A percentile compares a stretch with the other conserved stretches of the same genome.
These are phyloP conservation scores for Verticillium dahliae DNA, from an alignment of 2,329 filamentous ascomycete genomes.

Conservation along the genomic window DNA sequence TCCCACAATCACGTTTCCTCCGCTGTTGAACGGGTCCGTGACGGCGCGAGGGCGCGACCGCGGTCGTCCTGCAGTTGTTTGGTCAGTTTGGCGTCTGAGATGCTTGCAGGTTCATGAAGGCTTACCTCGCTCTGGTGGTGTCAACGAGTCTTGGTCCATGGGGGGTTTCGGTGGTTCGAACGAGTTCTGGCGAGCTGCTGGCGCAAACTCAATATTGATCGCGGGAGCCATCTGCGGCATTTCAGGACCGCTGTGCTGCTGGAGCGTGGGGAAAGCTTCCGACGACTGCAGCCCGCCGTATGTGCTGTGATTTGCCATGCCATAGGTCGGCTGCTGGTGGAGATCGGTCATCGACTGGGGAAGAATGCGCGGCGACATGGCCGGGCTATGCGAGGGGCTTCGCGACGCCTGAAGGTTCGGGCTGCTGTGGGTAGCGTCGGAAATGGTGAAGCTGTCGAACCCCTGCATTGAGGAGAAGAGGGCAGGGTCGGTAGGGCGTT, in stretches of 20 bases:
- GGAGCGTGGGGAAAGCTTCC: slow-evolving; percentile 48
- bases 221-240: slow-evolving; percentile 80
- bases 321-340: slow-evolving; percentile 39
- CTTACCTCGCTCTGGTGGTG: slow-evolving; percentile 67
- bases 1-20: slow-evolving; percentile 31
- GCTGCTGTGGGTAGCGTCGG: slow-evolving; percentile 60
- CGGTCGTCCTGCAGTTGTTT: slow-evolving; percentile 31
- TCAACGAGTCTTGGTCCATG: slow-evolving; percentile 73
- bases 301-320: slow-evolving; percentile 31
- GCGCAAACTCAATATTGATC: slow-evolving; percentile 90
- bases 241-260: slow-evolving; percentile 44
- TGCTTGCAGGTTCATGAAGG: background rate
- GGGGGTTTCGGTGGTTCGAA: slow-evolving; percentile 61
- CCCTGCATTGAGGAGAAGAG: slow-evolving; percentile 74
- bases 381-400: slow-evolving; percentile 71
- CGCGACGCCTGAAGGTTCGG: slow-evolving; percentile 59
- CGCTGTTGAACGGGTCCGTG: slow-evolving; percentile 53
- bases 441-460: slow-evolving; percentile 75
- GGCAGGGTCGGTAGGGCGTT: slow-evolving; percentile 63
- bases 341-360: slow-evolving; percentile 50
- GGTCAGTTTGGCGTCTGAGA: slow-evolving; percentile 11
- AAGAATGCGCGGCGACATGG: slow-evolving; percentile 56
- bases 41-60: slow-evolving; percentile 46
- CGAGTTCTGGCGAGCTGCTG: slow-evolving; percentile 58
- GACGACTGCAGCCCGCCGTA: slow-evolving; percentile 29